Conservation (phyloP, 176 grass and related monocot genomes). For the Aegilops longissima region DNA sequence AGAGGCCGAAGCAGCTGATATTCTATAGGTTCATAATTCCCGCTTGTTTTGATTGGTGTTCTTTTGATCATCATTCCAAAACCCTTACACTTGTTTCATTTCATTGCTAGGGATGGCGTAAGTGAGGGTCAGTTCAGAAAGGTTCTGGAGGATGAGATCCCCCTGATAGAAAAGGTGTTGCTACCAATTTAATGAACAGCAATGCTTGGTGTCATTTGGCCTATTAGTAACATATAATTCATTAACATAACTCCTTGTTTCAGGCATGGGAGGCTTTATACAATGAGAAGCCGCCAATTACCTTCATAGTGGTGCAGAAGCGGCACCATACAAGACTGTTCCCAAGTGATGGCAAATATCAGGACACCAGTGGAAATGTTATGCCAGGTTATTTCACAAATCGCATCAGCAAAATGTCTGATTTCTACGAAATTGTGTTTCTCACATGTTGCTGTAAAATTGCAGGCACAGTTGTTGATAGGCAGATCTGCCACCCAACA, state of each 20-base stretch:
- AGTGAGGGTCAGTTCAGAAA: slow-evolving; percentile 74
- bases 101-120: slow-evolving; percentile 58
- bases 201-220: not conserved
- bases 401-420: not conserved
- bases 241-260: not conserved
- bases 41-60: slow-evolving; percentile 1
- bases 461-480: slow-evolving; percentile 79
- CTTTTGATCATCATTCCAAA: not conserved
- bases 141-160: slow-evolving; percentile 66
- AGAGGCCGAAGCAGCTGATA: slow-evolving; percentile 57
- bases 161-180: slow-evolving; percentile 56
- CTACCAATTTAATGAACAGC: not conserved
- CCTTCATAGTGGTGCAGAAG: slow-evolving; percentile 93
- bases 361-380: slow-evolving; percentile 49
- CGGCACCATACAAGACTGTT: slow-evolving; percentile 80
- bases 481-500: slow-evolving; percentile 71
- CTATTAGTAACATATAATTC: not conserved
- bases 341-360: slow-evolving; percentile 30
- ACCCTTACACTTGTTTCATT: not conserved
- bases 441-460: slow-evolving; percentile 14
- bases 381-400: slow-evolving; percentile 43
- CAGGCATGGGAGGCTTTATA: slow-evolving; percentile 71
- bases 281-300: slow-evolving; percentile 47
- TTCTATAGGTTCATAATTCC: slow-evolving; percentile 55
- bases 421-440: not conserved